Evolutionary conservation across 768 basidiomycete genomes (phyloP).

Genomic region (Tricholoma flavovirens): DNA sequence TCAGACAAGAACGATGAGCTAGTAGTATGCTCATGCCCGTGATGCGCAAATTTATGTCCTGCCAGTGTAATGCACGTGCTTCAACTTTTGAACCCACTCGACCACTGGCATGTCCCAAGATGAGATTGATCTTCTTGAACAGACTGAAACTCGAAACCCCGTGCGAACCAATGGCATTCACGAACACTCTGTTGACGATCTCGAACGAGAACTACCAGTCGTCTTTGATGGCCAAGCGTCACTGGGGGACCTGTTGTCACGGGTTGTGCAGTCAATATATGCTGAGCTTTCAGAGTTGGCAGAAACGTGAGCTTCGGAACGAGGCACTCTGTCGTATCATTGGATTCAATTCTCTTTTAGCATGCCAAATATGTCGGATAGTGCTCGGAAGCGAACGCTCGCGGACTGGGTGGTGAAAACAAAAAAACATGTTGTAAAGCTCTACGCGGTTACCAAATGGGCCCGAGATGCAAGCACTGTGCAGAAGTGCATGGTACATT

Average conservation of each 20-base stretch:
- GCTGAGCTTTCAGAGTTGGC: constrained; percentile 77
- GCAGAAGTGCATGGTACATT: constrained; percentile 76
- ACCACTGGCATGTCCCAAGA: constrained; percentile 2
- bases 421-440: constrained; percentile 84
- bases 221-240: constrained; percentile 71
- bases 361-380: constrained; percentile 80
- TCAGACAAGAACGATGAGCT: constrained; percentile 17
- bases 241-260: constrained; percentile 68
- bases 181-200: constrained; percentile 42
- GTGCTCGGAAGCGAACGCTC: constrained; percentile 70
- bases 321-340: background rate
- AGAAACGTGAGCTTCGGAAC: constrained; percentile 64
- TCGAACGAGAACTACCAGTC: constrained; percentile 69
- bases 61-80: background rate
- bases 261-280: constrained; percentile 74
- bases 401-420: constrained; percentile 90
- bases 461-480: constrained; percentile 76
- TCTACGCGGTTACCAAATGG: constrained; percentile 87
- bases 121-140: background rate
- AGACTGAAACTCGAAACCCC: background rate
- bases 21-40: too few relatives aligned
- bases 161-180: constrained; percentile 18
- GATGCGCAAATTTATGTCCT: background rate
- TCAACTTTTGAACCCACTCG: background rate
- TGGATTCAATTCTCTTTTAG: constrained; percentile 23